Evolutionary conservation across 1,139 yeast genomes (phyloP).

Genomic region (Kodamaea alishanica): DNA sequence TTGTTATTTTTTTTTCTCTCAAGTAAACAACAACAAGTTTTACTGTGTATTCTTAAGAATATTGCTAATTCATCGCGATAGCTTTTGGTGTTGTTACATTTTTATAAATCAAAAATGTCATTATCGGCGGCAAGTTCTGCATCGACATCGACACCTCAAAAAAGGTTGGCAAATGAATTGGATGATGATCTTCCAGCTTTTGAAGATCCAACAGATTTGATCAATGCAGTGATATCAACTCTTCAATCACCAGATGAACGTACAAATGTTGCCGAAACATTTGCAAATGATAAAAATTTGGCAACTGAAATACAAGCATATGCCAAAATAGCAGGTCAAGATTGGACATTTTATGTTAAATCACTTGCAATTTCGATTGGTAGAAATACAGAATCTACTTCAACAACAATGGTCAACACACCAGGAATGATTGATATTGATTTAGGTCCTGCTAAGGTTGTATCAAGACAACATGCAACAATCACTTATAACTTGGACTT

Average conservation of each 20-base stretch:
- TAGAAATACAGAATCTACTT: conserved; percentile 61
- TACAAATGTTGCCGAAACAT: conserved; percentile 47
- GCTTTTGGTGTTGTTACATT: no score
- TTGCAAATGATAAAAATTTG: conserved; percentile 65
- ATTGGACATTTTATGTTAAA: conserved; percentile 93
- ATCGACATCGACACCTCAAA: conserved; percentile 27
- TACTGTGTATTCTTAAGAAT: no score
- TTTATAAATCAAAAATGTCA: no score
- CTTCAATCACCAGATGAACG: conserved; percentile 47
- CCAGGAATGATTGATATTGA: conserved; percentile 67
- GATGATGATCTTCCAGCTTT: conserved; percentile 29
- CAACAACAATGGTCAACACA: conserved; percentile 13
- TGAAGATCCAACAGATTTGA: conserved; percentile 51
- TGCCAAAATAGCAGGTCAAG: conserved; percentile 89
- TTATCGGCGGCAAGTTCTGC: no score
- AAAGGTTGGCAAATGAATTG: conserved; percentile 24
- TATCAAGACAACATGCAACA: conserved; percentile 82
- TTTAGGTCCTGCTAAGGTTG: conserved; percentile 95
- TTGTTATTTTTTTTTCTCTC: no score
- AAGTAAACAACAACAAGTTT: no score
- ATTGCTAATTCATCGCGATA: no score
- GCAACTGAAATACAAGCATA: conserved; percentile 92
- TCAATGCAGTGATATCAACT: conserved; percentile 50
- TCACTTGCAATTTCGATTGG: conserved; percentile 78
- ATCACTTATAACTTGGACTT: conserved; percentile 72